Percentiles rank a stretch among this genome's conserved stretches.
These are phyloP conservation scores for Paramyrothecium sp. DNA, from an alignment of 2,329 filamentous ascomycete genomes.

Conservation along the genomic window DNA sequence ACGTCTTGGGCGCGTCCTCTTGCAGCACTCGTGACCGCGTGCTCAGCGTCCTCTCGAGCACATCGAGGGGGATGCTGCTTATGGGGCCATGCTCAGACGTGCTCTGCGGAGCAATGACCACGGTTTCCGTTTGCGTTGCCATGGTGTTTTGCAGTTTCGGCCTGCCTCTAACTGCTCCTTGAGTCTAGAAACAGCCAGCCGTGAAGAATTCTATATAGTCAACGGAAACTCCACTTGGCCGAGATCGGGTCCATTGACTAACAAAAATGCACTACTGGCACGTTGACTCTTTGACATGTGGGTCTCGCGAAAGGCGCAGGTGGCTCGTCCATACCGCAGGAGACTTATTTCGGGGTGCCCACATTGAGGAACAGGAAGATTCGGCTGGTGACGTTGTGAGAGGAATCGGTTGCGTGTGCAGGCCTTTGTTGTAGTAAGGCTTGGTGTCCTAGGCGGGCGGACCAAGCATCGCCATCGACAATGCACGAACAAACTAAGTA, in stretches of 20 bases:
- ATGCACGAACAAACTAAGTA: too few relatives aligned
- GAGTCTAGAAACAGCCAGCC: not conserved
- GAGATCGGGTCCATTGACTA: not conserved
- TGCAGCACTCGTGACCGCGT: not conserved
- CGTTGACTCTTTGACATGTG: not conserved
- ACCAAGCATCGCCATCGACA: too few relatives aligned
- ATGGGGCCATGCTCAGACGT: not conserved
- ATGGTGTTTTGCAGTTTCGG: not conserved
- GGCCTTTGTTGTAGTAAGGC: too few relatives aligned
- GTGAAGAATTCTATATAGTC: too few relatives aligned
- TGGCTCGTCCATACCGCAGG: not conserved
- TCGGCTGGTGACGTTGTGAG: too few relatives aligned
- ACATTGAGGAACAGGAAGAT: too few relatives aligned
- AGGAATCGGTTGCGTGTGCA: too few relatives aligned
- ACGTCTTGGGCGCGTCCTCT: not conserved
- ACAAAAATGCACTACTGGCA: not conserved
- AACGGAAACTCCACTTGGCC: not conserved
- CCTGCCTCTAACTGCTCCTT: not conserved
- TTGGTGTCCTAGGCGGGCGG: too few relatives aligned
- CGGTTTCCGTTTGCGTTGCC: not conserved
- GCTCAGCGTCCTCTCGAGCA: slow-evolving; percentile 1
- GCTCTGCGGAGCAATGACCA: not conserved
- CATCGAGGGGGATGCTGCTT: not conserved
- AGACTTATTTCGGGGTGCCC: too few relatives aligned
- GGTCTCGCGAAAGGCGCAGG: not conserved